Conservation (phyloP, 768 basidiomycete genomes). For the Dacryopinax spathularia region DNA sequence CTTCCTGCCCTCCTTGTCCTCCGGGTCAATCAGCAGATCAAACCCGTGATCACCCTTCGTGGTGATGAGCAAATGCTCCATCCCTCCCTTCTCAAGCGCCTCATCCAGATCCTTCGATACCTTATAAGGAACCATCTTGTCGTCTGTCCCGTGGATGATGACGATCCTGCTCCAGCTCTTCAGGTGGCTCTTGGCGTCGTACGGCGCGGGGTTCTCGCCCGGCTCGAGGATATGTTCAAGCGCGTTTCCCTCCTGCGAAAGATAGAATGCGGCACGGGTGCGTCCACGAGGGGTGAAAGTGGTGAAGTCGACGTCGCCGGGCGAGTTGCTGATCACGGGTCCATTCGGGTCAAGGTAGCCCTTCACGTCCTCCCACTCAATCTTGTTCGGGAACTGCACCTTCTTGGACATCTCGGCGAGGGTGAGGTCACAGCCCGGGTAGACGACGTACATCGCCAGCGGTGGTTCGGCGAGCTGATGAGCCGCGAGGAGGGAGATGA, state of each 20-base stretch:
- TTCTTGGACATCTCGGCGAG: not conserved
- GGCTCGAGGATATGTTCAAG: not conserved
- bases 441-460: conserved; percentile 1
- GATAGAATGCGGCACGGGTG: not conserved
- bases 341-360: not conserved
- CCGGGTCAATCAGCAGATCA: not conserved
- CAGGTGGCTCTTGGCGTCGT: not conserved
- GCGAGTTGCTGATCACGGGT: not conserved
- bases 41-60: not conserved
- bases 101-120: not conserved
- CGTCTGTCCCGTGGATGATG: not conserved
- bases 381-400: not conserved
- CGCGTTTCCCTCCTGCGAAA: not conserved
- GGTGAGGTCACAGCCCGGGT: not conserved
- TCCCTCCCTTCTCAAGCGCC: not conserved
- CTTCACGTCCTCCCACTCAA: not conserved
- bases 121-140: not conserved
- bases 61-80: not conserved
- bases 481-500: not conserved
- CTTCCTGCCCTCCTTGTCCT: not conserved
- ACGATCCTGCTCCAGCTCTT: not conserved
- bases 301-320: not conserved
- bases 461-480: not conserved
- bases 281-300: not conserved
- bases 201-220: not conserved